A percentile compares a stretch with the other conserved stretches of the same genome.
Conservation (phyloP, 805 yeast species). For the Yarrowia porcina region DNA sequence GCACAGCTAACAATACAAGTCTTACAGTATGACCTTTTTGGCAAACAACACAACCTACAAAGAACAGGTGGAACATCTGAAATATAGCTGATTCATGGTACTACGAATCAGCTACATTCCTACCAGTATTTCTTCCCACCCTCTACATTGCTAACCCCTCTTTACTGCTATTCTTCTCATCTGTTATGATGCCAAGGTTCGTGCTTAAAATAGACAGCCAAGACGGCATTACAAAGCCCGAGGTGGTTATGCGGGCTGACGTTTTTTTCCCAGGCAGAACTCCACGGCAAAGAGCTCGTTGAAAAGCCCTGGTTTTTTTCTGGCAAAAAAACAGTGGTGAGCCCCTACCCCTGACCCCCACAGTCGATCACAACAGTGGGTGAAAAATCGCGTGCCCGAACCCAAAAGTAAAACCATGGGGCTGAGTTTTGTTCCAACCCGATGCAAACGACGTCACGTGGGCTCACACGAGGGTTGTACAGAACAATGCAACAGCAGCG, state of each 20-base stretch:
- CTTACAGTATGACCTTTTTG: no score
- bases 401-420: slow-evolving; percentile 4
- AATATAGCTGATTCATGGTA: no score
- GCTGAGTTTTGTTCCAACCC: background rate
- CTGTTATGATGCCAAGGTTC: background rate
- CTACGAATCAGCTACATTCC: no score
- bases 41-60: no score
- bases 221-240: background rate
- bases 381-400: slow-evolving; percentile 8
- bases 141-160: no score
- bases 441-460: background rate
- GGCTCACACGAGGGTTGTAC: background rate
- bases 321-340: no score
- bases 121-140: background rate
- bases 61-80: no score
- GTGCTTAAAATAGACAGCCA: slow-evolving; percentile 5
- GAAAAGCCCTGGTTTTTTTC: no score
- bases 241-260: background rate
- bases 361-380: background rate
- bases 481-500: background rate
- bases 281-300: background rate
- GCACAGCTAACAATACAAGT: no score
- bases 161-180: no score
- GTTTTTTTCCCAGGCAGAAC: background rate
- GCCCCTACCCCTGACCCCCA: background rate